Percentiles rank a stretch among this genome's conserved stretches.
Conservation (phyloP, 2,329 filamentous ascomycete genomes). For the Aspergillus sp. region DNA sequence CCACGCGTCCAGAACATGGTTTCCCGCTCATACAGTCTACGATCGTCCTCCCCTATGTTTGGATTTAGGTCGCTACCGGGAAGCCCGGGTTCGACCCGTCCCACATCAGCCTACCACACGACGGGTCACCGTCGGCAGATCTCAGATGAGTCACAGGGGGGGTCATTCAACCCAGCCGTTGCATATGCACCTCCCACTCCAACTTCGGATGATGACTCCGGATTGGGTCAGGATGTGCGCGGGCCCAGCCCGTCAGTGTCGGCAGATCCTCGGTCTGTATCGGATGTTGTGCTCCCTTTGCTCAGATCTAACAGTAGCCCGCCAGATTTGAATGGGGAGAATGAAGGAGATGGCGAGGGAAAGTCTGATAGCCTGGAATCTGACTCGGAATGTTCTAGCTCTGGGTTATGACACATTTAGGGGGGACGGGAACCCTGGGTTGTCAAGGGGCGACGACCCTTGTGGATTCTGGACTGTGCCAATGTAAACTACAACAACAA, state of each 20-base stretch:
- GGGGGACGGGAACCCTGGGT: not conserved
- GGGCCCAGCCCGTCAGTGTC: constrained; percentile 9
- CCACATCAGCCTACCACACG: constrained; percentile 30
- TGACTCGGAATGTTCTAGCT: constrained; percentile 6
- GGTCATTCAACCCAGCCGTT: constrained; percentile 30
- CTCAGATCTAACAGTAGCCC: constrained; percentile 34
- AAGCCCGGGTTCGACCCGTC: constrained; percentile 39
- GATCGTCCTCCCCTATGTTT: constrained; percentile 37
- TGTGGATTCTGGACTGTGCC: not conserved
- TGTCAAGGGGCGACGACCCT: no score
- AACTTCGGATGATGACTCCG: constrained; percentile 30
- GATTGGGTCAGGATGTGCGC: constrained; percentile 16
- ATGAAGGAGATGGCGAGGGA: constrained; percentile 11
- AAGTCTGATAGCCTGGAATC: not conserved
- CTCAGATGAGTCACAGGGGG: constrained; percentile 36
- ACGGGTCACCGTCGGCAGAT: constrained; percentile 30
- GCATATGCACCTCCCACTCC: constrained; percentile 43
- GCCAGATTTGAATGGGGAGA: constrained; percentile 24
- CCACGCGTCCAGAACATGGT: constrained; percentile 50
- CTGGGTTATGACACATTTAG: not conserved
- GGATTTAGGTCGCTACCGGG: constrained; percentile 36
- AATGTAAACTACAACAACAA: not conserved
- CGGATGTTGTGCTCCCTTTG: constrained; percentile 23
- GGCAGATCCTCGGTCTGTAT: constrained; percentile 19
- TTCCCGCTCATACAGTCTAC: constrained; percentile 44